Evolutionary conservation across 2,329 filamentous ascomycete species (phyloP), one percentile per base, ranked within the genome.

Genomic region (Penicillium sp.): DNA sequence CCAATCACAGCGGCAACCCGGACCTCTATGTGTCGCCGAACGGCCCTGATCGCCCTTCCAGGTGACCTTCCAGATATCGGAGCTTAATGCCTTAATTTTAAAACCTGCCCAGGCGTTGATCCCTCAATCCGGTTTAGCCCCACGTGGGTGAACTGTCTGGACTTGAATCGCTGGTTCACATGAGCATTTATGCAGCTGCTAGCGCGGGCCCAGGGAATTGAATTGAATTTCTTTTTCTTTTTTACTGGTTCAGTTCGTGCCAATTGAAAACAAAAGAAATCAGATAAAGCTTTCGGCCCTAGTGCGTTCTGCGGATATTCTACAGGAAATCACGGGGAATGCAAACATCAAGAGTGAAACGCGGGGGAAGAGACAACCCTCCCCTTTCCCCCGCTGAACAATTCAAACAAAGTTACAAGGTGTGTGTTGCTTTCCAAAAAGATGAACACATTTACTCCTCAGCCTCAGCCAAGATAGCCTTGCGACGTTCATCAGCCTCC

Each of bases 401-500:
- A 54, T 31, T 43, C 54, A 45, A 53, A 46, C 45, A 53, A 51
- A 35, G 27, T 44, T 51, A 49, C 46, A 37, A 40, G 25, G 46
- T 23, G 35, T 37, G 22, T 40, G 27, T 37, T 6, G n/a, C n/a
- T 23, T 26, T 29, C 14, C 20, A 15, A 37, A 37, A 41, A n/a
- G n/a, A 12, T 40, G 35, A 49, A 49, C 45, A 47, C 33, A 58
- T 67, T 70, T 73, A 73, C 66, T 73, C 72, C 37, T 67, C 65
- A 27, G 69, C 67, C 60, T 62, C 62, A 40, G 64, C 53, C 29
- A 31, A 15, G 64, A 67, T 67, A 46, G 66, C 69, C 59, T 65
- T 63, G 59, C 65, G 66, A 55, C 71, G 73, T 44, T 67, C 67
- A 60, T 79, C 73, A 47, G 68, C 71, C 67, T 77, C 71, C 64